Evolutionary conservation across 495 filamentous ascomycete species (phyloP).

Genomic region (Penicillium robsamsonii): DNA sequence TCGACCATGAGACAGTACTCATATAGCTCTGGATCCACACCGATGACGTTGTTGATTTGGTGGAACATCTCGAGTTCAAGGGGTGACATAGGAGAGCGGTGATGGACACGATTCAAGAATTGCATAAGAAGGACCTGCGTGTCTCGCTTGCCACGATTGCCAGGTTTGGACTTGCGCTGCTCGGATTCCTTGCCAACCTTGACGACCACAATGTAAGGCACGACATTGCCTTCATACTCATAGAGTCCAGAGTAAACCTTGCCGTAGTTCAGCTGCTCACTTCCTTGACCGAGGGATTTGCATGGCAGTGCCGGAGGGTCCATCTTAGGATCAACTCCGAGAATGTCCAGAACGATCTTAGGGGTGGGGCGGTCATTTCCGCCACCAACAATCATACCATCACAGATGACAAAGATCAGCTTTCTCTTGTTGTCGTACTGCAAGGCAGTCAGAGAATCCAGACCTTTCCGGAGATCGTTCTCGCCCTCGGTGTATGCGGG

Average conservation of each 20-base stretch:
- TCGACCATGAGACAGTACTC: constrained; percentile 98
- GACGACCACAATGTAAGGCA: constrained; percentile 92
- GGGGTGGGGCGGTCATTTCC: constrained; percentile 97
- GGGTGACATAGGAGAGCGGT: constrained; percentile 88
- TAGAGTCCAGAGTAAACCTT: constrained; percentile 99
- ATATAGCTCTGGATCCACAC: constrained; percentile 94
- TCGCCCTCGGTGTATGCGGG: constrained; percentile 98
- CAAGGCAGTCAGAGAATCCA: constrained; percentile 90
- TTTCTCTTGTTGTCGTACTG: constrained; percentile 99
- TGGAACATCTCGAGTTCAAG: constrained; percentile 98
- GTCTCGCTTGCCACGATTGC: constrained; percentile 97
- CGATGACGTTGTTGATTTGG: constrained; percentile 98
- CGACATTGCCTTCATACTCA: constrained; percentile 95
- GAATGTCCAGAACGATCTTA: constrained; percentile 94
- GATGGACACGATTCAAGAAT: constrained; percentile 97
- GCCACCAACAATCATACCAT: constrained; percentile 94
- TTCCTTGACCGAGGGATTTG: constrained; percentile 84
- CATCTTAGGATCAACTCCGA: constrained; percentile 94
- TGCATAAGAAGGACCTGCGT: constrained; percentile 80
- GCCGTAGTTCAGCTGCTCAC: constrained; percentile 93
- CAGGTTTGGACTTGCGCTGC: constrained; percentile 85
- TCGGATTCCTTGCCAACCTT: constrained; percentile 98
- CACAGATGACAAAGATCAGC: constrained; percentile 87
- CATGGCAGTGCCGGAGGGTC: constrained; percentile 92
- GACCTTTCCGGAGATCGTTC: constrained; percentile 83